These are phyloP conservation scores for Corylus americana DNA, from an alignment of 306 rosid genomes.

Conservation along the genomic window DNA sequence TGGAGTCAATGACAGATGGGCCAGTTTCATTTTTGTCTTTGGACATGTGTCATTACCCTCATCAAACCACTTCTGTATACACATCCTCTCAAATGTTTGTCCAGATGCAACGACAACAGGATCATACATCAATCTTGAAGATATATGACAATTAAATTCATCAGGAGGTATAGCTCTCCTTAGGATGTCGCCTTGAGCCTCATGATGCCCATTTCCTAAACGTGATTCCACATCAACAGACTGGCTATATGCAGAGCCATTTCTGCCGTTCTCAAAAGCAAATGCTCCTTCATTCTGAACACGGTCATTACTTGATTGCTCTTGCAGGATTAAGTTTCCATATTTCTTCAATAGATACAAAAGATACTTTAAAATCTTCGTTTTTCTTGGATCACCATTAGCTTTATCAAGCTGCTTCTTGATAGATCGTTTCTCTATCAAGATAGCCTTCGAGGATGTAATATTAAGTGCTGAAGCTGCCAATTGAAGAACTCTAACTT, in stretches of 20 bases:
- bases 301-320: conserved; percentile 38
- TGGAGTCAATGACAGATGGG: conserved; percentile 53
- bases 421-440: conserved; percentile 69
- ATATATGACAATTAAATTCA: conserved; percentile 71
- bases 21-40: conserved; percentile 51
- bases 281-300: conserved; percentile 30
- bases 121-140: conserved; percentile 79
- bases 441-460: conserved; percentile 49
- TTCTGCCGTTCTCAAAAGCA: conserved; percentile 32
- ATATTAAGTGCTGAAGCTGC: conserved; percentile 64
- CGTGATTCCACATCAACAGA: conserved; percentile 30
- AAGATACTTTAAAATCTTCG: conserved; percentile 58
- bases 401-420: conserved; percentile 48
- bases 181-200: conserved; percentile 31
- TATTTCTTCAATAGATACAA: conserved; percentile 53
- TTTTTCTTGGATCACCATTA: conserved; percentile 43
- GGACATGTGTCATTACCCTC: conserved; percentile 79
- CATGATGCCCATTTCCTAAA: conserved; percentile 21
- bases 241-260: conserved; percentile 28
- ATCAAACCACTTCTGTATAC: conserved; percentile 87
- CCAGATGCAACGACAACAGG: conserved; percentile 90
- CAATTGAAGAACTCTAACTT: conserved; percentile 57
- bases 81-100: conserved; percentile 73
- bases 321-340: conserved; percentile 37
- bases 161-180: conserved; percentile 52